Conservation (phyloP, 2,329 filamentous ascomycete genomes). For the Stemphylium lycopersici region DNA sequence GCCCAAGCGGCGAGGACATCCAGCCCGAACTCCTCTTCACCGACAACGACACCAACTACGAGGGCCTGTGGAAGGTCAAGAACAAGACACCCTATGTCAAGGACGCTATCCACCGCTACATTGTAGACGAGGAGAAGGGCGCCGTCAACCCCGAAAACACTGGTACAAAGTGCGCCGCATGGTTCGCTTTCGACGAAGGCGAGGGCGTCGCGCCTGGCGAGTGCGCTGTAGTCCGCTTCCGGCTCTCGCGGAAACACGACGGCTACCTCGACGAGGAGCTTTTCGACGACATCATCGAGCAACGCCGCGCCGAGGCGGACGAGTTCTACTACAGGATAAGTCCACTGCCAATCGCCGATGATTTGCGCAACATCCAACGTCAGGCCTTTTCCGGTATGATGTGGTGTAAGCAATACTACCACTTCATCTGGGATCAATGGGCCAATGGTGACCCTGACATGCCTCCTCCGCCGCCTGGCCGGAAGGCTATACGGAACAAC, state of each 20-base stretch:
- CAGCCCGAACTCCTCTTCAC: constrained; percentile 87
- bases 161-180: constrained; percentile 89
- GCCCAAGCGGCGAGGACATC: constrained; percentile 79
- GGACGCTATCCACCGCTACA: constrained; percentile 89
- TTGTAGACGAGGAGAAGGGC: constrained; percentile 79
- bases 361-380: constrained; percentile 91
- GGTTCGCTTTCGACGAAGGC: constrained; percentile 90
- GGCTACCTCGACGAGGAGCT: constrained; percentile 88
- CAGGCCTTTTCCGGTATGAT: constrained; percentile 97
- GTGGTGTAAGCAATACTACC: constrained; percentile 97
- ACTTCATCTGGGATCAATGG: constrained; percentile 98
- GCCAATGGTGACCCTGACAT: constrained; percentile 89
- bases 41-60: constrained; percentile 91
- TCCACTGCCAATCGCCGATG: constrained; percentile 90
- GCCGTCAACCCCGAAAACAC: constrained; percentile 79
- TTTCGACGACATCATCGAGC: constrained; percentile 89
- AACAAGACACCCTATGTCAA: constrained; percentile 89
- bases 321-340: constrained; percentile 96
- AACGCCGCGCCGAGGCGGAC: constrained; percentile 85
- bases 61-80: constrained; percentile 72
- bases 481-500: constrained; percentile 82
- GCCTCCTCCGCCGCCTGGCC: constrained; percentile 79
- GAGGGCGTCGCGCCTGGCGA: constrained; percentile 88
- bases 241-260: constrained; percentile 76
- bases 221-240: constrained; percentile 93